Percentiles rank a stretch among this genome's conserved stretches.
phyloP scores from a whole-genome alignment of 805 yeast species.

The Ogataea pilisensis region DNA sequence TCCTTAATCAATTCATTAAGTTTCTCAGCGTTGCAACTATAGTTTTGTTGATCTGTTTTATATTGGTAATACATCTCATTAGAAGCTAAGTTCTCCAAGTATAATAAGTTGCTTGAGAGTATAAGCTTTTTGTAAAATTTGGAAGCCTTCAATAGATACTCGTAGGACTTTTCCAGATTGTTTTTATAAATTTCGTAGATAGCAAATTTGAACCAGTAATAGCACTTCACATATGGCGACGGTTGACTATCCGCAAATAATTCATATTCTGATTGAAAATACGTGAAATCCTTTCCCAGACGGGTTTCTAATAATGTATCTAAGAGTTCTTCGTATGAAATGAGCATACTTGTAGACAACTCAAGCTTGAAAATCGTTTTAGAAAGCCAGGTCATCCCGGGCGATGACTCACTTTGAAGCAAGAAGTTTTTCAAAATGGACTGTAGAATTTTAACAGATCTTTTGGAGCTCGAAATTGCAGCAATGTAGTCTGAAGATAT shows the following conservation, averaged over 20 bases:
- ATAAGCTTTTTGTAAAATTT: slow-evolving; percentile 8
- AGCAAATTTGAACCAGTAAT: slow-evolving; percentile 18
- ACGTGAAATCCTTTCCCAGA: slow-evolving; percentile 52
- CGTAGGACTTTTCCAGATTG: slow-evolving; percentile 10
- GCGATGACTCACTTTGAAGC: slow-evolving; percentile 7
- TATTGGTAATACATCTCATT: slow-evolving; percentile 19
- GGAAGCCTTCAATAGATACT: slow-evolving; percentile 8
- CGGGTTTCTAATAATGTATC: slow-evolving; percentile 45
- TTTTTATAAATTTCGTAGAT: slow-evolving; percentile 19
- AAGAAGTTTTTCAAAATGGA: slow-evolving; percentile 46
- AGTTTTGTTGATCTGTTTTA: slow-evolving; percentile 9
- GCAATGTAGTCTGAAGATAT: slow-evolving; percentile 20
- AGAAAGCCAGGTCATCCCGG: slow-evolving; percentile 19
- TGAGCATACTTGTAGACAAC: slow-evolving; percentile 33
- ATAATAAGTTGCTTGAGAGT: slow-evolving; percentile 12
- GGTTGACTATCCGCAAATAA: slow-evolving; percentile 32
- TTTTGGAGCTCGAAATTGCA: slow-evolving; percentile 39
- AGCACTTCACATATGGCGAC: slow-evolving; percentile 24
- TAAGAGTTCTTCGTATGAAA: slow-evolving; percentile 38
- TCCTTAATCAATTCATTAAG: slow-evolving; percentile 11
- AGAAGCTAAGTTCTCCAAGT: slow-evolving; percentile 11
- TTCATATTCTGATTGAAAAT: slow-evolving; percentile 47
- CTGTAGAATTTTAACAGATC: slow-evolving; percentile 47
- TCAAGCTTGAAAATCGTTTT: slow-evolving; percentile 31
- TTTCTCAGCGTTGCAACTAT: slow-evolving; percentile 6